Base-by-base conservation (phyloP, 352 stramenopile genomes). In the Phytophthora podocarpi region DNA sequence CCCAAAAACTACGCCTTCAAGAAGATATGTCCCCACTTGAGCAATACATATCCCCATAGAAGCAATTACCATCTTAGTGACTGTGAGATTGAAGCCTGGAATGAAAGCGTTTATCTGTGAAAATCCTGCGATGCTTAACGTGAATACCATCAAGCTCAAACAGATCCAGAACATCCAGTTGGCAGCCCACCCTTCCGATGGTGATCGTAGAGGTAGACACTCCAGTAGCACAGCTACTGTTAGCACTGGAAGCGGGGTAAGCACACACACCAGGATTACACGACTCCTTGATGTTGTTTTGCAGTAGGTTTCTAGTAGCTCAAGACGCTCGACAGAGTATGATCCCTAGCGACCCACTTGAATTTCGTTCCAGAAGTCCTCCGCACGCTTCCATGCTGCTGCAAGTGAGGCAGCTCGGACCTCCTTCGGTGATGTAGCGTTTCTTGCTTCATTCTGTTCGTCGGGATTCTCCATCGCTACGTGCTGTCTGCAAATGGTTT, bases 61-160 rank as follows among this genome's bases (percentile, higher is more conserved):
- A 3, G 46, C 35, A 20, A 41, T 12, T 4, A 48, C 1, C 31
- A 43, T 65, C 23, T 60, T 70, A 12, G 7, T 28, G 16, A 30
- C 16, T 2, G 41, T 16, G 26, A 60, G 27, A 20, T 61, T 41
- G 18, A 54, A 52, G 1, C 48, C 48, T 28, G 57, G 49, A 42
- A 66, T 60, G 18, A 66, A 66, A 8, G 37, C 16, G 20, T 57
- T 53, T 7, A 66, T 60, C 26, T 64, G 56, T 21, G 56, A 52
- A 37, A 43, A 52, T 4, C 46, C 45, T n/a, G 23, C 52, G 15
- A 50, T 20, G 15, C 31, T 59, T 28, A 64, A 24, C 13, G 28
- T 58, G 28, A 59, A 60, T 9, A 65, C 26, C 39, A 60, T 55
- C 4, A 39, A 47, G 9, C 24, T 9, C 31, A 59, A 28, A 12